Percentiles rank a stretch among this genome's conserved stretches.
Evolutionary conservation across 768 basidiomycete species (phyloP).

Genomic region (Hortiboletus campestris): DNA sequence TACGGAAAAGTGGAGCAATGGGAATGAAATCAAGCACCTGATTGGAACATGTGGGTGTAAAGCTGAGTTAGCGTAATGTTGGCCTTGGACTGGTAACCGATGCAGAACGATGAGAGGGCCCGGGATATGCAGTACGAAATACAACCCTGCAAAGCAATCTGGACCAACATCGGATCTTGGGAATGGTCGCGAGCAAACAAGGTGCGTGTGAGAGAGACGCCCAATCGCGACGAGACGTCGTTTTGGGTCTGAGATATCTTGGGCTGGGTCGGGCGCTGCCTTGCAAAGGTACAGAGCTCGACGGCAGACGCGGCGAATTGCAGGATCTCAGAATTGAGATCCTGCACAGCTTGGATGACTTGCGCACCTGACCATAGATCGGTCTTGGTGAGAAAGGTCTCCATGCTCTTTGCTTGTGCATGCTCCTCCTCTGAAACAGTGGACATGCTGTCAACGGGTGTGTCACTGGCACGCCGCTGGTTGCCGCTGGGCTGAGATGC

Average conservation of each 20-base stretch:
- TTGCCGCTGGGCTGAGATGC: conserved; percentile 11
- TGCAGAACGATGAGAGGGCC: conserved; percentile 67
- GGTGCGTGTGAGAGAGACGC: conserved; percentile 57
- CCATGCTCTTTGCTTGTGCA: conserved; percentile 56
- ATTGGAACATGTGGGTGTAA: conserved; percentile 54
- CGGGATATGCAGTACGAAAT: conserved; percentile 65
- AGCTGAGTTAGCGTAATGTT: conserved; percentile 64
- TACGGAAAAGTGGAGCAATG: background rate
- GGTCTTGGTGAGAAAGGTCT: conserved; percentile 70
- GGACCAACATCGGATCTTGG: conserved; percentile 74
- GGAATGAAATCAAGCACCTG: conserved; percentile 38
- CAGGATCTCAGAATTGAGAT: conserved; percentile 78
- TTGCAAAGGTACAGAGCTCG: conserved; percentile 59
- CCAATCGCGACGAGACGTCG: conserved; percentile 62
- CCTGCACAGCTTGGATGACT: conserved; percentile 74
- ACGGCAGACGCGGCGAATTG: conserved; percentile 76
- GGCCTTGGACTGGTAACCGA: conserved; percentile 69
- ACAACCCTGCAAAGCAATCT: conserved; percentile 72
- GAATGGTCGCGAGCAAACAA: conserved; percentile 64
- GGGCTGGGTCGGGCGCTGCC: conserved; percentile 37
- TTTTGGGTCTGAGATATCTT: conserved; percentile 52
- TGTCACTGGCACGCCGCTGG: conserved; percentile 16
- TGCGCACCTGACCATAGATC: conserved; percentile 77
- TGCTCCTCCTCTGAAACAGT: conserved; percentile 49
- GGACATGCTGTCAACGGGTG: conserved; percentile 24